Evolutionary conservation across 768 basidiomycete species (phyloP), one percentile per base, ranked within the genome.

Genomic region (Suillus sp.): DNA sequence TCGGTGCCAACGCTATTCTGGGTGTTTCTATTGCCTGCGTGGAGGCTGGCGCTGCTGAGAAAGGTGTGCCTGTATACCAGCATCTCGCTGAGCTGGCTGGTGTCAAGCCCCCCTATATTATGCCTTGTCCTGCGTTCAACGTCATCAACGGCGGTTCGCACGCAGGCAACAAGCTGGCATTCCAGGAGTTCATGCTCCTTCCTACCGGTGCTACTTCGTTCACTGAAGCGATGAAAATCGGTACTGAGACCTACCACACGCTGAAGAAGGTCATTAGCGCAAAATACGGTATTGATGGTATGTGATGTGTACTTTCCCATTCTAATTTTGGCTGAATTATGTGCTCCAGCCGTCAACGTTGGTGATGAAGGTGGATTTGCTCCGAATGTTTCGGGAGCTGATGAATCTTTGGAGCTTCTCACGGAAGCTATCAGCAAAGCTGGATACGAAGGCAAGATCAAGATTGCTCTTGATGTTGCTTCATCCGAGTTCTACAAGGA

Each of bases 401-500:
- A 98, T 66, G 97, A 99, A 78, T 93, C 95, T 40, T 93, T 99
- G 66, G 96, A 99, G 71, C 88, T 99, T 71, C 85, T 99, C 65
- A 84, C 86, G 48, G 94, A 96, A 77, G 97, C 97, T 71, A 99
- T 99, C 84, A 90, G 92, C 79, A 93, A 95, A 82, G 96, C 97
- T 30, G 97, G 97, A 47, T 98, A 97, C 78, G 92, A 96, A 77
- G 97, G 95, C 74, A 97, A 97, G 83, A 90, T 99, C 81, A 93
- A 98, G 80, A 99, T 99, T 77, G 96, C 92, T 64, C 92, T 99
- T 68, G 96, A 97, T 72, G 96, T 97, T 68, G 97, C 97, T 62
- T 97, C 96, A 2, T 98, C 96, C 77, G 97, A 99, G 79, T 99
- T 99, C 86, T 99, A 94, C 90, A 99, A 97, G 88, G 95, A 98